Conservation (phyloP, 768 basidiomycete species). For the Daedalea quercina region DNA sequence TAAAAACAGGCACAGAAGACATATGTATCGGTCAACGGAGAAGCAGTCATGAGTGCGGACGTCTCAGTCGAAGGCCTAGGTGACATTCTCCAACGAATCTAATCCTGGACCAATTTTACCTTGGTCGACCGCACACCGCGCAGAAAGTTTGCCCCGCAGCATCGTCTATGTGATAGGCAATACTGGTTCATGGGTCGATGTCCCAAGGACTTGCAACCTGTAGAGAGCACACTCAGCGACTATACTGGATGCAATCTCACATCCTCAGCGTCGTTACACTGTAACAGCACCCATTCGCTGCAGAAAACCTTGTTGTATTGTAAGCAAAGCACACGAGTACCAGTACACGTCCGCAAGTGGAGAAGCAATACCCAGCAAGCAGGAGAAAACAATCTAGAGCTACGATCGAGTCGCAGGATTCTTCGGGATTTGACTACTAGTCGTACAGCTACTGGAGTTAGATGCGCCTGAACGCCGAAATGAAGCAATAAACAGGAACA, state of each 20-base stretch:
- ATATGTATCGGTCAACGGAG: too few species aligned
- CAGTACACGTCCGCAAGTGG: neutral
- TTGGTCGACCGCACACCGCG: too few species aligned
- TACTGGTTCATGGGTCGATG: too few species aligned
- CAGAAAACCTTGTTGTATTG: neutral
- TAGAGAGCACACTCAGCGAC: too few species aligned
- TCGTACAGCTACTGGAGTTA: neutral
- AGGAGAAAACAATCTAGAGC: neutral
- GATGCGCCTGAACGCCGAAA: neutral
- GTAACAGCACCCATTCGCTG: too few species aligned
- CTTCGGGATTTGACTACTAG: neutral
- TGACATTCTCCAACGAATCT: neutral
- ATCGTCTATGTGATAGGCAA: too few species aligned
- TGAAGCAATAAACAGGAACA: conserved; percentile 4
- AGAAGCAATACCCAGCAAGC: neutral
- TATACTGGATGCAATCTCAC: too few species aligned
- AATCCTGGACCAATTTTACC: neutral
- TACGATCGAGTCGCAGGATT: neutral
- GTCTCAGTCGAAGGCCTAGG: neutral
- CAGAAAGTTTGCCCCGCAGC: too few species aligned
- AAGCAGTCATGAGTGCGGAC: too few species aligned
- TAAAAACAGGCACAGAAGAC: too few species aligned
- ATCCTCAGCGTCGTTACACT: too few species aligned
- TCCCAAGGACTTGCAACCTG: too few species aligned
- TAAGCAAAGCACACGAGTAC: neutral